These are phyloP conservation scores for Actinomucor elegans DNA, from an alignment of 371 early-diverging fungal genomes.

Conservation along the genomic window DNA sequence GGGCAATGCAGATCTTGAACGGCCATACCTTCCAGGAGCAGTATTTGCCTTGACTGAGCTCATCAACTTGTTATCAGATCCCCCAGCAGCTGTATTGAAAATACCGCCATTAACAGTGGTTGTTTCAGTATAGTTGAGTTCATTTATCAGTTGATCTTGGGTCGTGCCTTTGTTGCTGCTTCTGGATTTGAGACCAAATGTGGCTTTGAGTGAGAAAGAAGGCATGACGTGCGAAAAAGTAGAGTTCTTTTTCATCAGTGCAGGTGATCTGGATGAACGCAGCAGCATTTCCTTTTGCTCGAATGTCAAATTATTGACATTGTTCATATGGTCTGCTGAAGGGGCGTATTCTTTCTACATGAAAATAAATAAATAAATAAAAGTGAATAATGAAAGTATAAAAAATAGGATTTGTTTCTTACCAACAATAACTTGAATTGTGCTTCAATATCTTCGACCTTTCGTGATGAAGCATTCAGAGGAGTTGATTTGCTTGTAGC, in stretches of 20 bases:
- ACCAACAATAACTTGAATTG: constrained; percentile 47
- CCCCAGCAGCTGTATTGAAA: not conserved
- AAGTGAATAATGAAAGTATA: not conserved
- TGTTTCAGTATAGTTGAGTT: not conserved
- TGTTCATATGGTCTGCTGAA: constrained; percentile 35
- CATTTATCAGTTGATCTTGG: not conserved
- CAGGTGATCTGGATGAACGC: constrained; percentile 37
- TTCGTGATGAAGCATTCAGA: constrained; percentile 11
- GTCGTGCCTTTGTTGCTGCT: not conserved
- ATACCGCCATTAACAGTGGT: not conserved
- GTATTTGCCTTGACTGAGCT: constrained; percentile 15
- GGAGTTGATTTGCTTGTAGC: constrained; percentile 11
- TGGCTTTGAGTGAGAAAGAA: constrained; percentile 26
- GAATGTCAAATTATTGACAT: constrained; percentile 34
- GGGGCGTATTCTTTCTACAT: constrained; percentile 43
- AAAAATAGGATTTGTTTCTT: constrained; percentile 5
- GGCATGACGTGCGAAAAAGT: constrained; percentile 27
- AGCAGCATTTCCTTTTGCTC: constrained; percentile 44
- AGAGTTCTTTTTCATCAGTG: constrained; percentile 34
- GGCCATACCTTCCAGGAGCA: constrained; percentile 17
- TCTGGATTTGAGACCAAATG: constrained; percentile 25
- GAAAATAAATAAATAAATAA: not conserved
- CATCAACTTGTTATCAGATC: not conserved
- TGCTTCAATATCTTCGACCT: constrained; percentile 36
- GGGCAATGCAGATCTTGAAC: constrained; percentile 15